These are phyloP conservation scores for Trifolium repens DNA, from an alignment of 306 rosid species.

Conservation along the genomic window DNA sequence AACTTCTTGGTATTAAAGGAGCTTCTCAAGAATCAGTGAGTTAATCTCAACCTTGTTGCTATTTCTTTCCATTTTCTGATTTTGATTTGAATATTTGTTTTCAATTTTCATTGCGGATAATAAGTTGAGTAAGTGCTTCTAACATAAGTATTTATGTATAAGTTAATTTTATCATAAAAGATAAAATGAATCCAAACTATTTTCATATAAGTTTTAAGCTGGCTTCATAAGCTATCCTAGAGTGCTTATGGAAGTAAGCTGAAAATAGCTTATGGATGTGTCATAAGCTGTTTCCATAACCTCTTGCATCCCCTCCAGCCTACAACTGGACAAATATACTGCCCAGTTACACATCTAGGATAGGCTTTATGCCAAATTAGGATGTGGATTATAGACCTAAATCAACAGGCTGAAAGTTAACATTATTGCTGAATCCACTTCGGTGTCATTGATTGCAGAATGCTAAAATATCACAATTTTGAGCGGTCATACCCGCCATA, in stretches of 20 bases:
- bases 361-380: neutral
- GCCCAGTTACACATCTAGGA: neutral
- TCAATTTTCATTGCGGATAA: slow-evolving; percentile 13
- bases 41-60: slow-evolving; percentile 2
- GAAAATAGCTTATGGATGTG: neutral
- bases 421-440: too few relatives aligned
- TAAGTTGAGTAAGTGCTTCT: neutral
- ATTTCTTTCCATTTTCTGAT: slow-evolving; percentile 29
- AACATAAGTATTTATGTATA: neutral
- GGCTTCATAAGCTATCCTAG: neutral
- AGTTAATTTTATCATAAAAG: neutral
- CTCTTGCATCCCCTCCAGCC: neutral
- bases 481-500: too few relatives aligned
- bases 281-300: neutral
- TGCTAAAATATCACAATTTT: too few relatives aligned
- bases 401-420: too few relatives aligned
- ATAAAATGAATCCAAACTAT: neutral
- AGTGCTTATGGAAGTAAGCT: neutral
- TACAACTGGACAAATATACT: neutral
- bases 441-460: too few relatives aligned
- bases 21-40: slow-evolving; percentile 59
- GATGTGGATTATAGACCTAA: neutral
- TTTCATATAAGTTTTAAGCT: neutral
- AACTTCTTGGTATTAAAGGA: slow-evolving; percentile 65
- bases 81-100: slow-evolving; percentile 11